A percentile compares a stretch with the other conserved stretches of the same genome.
phyloP scores from a whole-genome alignment of 2,329 filamentous ascomycete species.

The Domatiomyces globalis region DNA sequence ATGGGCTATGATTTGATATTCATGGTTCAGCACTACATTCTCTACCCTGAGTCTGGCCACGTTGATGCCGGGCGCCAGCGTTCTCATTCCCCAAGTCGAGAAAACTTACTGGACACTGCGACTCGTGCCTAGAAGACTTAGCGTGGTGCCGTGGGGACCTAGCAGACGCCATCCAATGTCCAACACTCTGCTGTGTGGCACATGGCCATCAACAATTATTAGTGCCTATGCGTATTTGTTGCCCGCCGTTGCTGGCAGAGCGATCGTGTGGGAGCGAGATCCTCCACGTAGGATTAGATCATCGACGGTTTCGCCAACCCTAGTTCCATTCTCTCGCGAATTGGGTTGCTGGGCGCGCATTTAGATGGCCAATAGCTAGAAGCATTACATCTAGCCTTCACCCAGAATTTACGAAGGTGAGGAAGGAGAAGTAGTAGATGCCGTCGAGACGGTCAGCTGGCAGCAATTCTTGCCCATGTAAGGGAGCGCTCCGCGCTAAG shows the following conservation, averaged over 20 bases:
- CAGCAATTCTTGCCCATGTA: background rate
- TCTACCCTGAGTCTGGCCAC: slow-evolving; percentile 42
- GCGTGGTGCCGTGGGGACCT: background rate
- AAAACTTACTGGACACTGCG: background rate
- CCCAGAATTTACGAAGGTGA: too few relatives aligned
- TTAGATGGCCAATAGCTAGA: too few relatives aligned
- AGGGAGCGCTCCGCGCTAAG: background rate
- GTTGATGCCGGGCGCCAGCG: slow-evolving; percentile 6
- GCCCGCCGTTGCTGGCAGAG: too few relatives aligned
- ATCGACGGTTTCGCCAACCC: too few relatives aligned
- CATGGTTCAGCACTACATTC: slow-evolving; percentile 71
- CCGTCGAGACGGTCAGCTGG: background rate
- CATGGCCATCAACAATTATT: too few relatives aligned
- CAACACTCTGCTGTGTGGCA: background rate
- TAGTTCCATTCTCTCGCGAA: too few relatives aligned
- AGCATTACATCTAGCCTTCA: too few relatives aligned
- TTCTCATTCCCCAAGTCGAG: background rate
- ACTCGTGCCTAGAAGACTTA: background rate
- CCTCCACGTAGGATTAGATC: too few relatives aligned
- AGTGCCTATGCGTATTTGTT: too few relatives aligned
- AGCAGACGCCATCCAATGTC: background rate
- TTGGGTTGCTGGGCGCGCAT: too few relatives aligned
- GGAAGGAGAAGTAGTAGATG: too few relatives aligned
- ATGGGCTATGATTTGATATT: slow-evolving; percentile 80
- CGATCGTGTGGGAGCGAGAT: too few relatives aligned